phyloP scores from a whole-genome alignment of 192 early-diverging fungal genomes.

The Coemansia javaensis region DNA sequence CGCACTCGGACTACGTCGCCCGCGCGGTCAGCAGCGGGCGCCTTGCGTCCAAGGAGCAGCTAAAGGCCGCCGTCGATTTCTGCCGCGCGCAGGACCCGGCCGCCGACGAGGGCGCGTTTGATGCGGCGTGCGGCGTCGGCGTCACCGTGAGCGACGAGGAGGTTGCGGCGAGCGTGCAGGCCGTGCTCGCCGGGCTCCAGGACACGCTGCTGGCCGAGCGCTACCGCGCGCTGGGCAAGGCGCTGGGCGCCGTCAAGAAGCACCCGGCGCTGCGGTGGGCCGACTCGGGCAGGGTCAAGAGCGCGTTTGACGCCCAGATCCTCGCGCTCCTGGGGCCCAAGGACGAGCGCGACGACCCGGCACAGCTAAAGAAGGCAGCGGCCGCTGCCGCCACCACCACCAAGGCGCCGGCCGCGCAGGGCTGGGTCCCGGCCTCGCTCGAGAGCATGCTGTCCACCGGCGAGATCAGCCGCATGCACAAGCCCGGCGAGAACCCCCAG shows the following conservation, averaged over 20 bases:
- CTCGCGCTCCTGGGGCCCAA: constrained; percentile 91
- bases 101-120: constrained; percentile 68
- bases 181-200: constrained; percentile 62
- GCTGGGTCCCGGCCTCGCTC: constrained; percentile 41
- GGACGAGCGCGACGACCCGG: constrained; percentile 88
- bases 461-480: constrained; percentile 87
- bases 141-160: constrained; percentile 76
- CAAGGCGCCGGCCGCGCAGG: constrained; percentile 13
- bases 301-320: constrained; percentile 80
- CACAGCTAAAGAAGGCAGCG: constrained; percentile 31
- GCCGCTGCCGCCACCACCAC: constrained; percentile 11
- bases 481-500: constrained; percentile 94
- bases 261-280: constrained; percentile 82
- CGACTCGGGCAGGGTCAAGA: constrained; percentile 78
- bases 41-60: constrained; percentile 78
- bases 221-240: constrained; percentile 74
- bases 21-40: constrained; percentile 66
- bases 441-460: constrained; percentile 84
- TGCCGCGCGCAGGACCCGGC: constrained; percentile 54
- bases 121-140: constrained; percentile 90
- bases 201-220: constrained; percentile 75
- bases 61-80: constrained; percentile 91
- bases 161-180: constrained; percentile 60
- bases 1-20: constrained; percentile 78
- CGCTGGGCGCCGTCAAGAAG: constrained; percentile 69